Evolutionary conservation across 768 basidiomycete species (phyloP).

Genomic region (Suillus clintonianus): DNA sequence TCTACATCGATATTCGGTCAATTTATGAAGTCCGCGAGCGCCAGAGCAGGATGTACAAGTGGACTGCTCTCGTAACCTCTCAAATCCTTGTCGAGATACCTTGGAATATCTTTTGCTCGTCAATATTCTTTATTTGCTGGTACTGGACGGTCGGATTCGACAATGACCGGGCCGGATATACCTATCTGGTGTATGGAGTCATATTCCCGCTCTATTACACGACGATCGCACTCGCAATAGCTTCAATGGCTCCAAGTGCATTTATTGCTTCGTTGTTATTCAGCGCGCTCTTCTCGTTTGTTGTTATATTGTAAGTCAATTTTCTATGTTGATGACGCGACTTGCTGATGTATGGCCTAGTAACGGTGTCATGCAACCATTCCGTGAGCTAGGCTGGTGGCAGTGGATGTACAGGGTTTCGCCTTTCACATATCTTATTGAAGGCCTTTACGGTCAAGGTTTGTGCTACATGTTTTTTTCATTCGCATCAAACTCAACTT

Average conservation of each 20-base stretch:
- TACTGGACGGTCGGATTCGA: constrained; percentile 70
- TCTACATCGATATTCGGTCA: constrained; percentile 57
- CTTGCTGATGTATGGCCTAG: constrained; percentile 26
- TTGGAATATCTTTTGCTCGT: constrained; percentile 60
- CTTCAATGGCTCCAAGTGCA: constrained; percentile 59
- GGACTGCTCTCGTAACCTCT: constrained; percentile 58
- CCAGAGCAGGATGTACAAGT: constrained; percentile 64
- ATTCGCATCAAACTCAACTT: not conserved
- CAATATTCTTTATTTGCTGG: constrained; percentile 66
- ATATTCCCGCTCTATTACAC: constrained; percentile 64
- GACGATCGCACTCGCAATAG: constrained; percentile 59
- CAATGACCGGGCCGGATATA: constrained; percentile 53
- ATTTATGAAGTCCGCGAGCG: constrained; percentile 70
- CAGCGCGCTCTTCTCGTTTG: constrained; percentile 60
- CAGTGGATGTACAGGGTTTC: constrained; percentile 65
- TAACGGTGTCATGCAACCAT: constrained; percentile 71
- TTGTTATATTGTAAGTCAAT: constrained; percentile 57
- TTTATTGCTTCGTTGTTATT: constrained; percentile 62
- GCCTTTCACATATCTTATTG: constrained; percentile 58
- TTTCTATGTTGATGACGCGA: not conserved
- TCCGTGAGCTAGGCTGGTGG: constrained; percentile 64
- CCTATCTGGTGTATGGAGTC: constrained; percentile 53
- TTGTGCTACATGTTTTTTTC: constrained; percentile 13
- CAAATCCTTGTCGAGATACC: constrained; percentile 60
- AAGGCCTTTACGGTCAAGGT: constrained; percentile 50